Evolutionary conservation across 2,329 filamentous ascomycete genomes (phyloP).

Genomic region (Hypoxylon sp.): DNA sequence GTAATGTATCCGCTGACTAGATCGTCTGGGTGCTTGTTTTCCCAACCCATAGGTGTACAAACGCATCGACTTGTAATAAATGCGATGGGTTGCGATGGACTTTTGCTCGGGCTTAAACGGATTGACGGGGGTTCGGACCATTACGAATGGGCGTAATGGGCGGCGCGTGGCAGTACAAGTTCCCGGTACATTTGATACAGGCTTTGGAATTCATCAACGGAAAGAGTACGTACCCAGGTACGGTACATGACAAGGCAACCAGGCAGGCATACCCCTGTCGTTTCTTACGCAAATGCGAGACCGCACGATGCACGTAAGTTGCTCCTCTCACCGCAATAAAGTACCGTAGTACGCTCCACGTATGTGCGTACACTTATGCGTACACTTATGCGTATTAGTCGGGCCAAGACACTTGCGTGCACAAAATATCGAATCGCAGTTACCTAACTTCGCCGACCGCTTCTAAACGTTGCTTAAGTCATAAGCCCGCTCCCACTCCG

Average conservation of each 20-base stretch:
- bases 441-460: conserved; percentile 43
- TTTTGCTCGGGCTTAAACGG: conserved; percentile 52
- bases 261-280: conserved; percentile 31
- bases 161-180: conserved; percentile 44
- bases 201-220: background rate
- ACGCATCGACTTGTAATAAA: conserved; percentile 38
- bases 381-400: conserved; percentile 28
- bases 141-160: conserved; percentile 48
- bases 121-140: conserved; percentile 44
- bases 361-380: conserved; percentile 28
- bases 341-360: conserved; percentile 31
- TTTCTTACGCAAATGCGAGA: conserved; percentile 44
- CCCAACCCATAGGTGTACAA: conserved; percentile 23
- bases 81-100: conserved; percentile 43
- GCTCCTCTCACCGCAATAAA: conserved; percentile 45
- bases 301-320: conserved; percentile 42
- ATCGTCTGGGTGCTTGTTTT: conserved; percentile 31
- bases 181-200: conserved; percentile 8
- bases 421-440: conserved; percentile 41
- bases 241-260: conserved; percentile 27
- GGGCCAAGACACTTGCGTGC: conserved; percentile 28
- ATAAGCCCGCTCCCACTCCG: conserved; percentile 47
- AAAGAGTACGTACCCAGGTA: conserved; percentile 22
- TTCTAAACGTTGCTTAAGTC: conserved; percentile 48
- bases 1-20: conserved; percentile 42